A percentile compares a stretch with the other conserved stretches of the same genome.
phyloP scores from a whole-genome alignment of 2,329 filamentous ascomycete species.

The Trichoderma sp. region DNA sequence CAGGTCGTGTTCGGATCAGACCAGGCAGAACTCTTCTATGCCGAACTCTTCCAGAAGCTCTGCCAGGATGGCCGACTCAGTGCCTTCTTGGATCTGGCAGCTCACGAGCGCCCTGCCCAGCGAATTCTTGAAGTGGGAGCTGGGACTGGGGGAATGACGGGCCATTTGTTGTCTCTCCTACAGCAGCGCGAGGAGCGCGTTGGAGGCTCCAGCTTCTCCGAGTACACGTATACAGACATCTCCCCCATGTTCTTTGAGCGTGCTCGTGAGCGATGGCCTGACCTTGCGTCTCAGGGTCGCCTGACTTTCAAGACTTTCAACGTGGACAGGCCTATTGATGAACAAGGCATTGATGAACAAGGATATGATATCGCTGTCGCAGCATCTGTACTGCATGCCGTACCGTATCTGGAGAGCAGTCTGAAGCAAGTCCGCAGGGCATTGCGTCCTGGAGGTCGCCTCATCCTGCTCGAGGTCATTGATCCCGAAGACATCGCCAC shows the following conservation, averaged over 20 bases:
- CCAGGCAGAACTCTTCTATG: constrained; percentile 41
- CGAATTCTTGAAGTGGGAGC: constrained; percentile 47
- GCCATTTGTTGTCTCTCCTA: constrained; percentile 34
- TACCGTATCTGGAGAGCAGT: neutral
- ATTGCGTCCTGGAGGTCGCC: constrained; percentile 9
- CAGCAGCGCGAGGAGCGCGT: constrained; percentile 32
- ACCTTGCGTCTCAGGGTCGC: neutral
- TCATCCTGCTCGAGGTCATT: constrained; percentile 19
- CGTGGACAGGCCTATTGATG: constrained; percentile 33
- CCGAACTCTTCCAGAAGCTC: constrained; percentile 37
- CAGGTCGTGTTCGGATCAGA: constrained; percentile 43
- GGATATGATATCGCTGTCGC: constrained; percentile 47
- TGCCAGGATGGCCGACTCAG: constrained; percentile 23
- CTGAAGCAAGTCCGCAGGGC: neutral
- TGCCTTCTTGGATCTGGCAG: constrained; percentile 13
- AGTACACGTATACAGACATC: constrained; percentile 48
- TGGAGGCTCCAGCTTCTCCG: constrained; percentile 31
- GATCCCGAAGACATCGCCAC: constrained; percentile 1
- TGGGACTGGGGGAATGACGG: constrained; percentile 44
- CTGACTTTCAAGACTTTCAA: constrained; percentile 35
- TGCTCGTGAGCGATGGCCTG: constrained; percentile 23
- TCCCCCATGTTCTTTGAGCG: constrained; percentile 41
- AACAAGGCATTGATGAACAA: constrained; percentile 39
- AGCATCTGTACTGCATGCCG: constrained; percentile 12
- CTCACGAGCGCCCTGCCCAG: constrained; percentile 41